Conservation (phyloP, 2,329 filamentous ascomycete genomes). For the Hypoxylon sp. region DNA sequence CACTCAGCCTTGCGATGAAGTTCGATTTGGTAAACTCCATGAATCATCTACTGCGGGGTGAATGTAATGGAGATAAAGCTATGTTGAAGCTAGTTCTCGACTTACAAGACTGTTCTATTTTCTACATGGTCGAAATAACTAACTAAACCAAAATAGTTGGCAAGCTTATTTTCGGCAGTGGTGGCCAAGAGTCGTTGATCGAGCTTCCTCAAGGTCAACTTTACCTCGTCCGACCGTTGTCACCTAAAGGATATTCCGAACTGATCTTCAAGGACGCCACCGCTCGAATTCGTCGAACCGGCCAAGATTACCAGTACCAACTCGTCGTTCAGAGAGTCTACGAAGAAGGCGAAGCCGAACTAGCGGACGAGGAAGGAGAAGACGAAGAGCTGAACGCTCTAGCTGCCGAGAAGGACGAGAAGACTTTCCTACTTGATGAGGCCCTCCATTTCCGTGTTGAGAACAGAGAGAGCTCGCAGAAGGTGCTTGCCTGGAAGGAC, state of each 20-base stretch:
- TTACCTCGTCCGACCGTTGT: conserved; percentile 93
- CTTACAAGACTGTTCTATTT: background rate
- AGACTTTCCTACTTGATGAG: conserved; percentile 95
- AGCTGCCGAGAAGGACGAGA: conserved; percentile 88
- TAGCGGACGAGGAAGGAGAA: conserved; percentile 88
- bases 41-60: conserved; percentile 2
- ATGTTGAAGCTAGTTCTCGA: too few relatives aligned
- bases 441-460: conserved; percentile 87
- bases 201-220: conserved; percentile 96
- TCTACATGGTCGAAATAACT: background rate
- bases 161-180: conserved; percentile 89
- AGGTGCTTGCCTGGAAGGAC: conserved; percentile 93
- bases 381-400: conserved; percentile 80
- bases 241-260: conserved; percentile 97
- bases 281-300: conserved; percentile 89
- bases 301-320: conserved; percentile 96
- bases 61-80: too few relatives aligned
- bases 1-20: conserved; percentile 6
- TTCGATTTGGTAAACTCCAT: conserved; percentile 3
- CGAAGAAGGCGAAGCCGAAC: conserved; percentile 95
- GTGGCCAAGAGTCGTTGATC: conserved; percentile 90
- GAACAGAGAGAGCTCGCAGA: conserved; percentile 79
- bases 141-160: conserved; percentile 66
- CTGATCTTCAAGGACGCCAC: conserved; percentile 98
- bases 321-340: conserved; percentile 95